phyloP scores from a whole-genome alignment of 2,329 filamentous ascomycete genomes.

The Helotiales sp. region DNA sequence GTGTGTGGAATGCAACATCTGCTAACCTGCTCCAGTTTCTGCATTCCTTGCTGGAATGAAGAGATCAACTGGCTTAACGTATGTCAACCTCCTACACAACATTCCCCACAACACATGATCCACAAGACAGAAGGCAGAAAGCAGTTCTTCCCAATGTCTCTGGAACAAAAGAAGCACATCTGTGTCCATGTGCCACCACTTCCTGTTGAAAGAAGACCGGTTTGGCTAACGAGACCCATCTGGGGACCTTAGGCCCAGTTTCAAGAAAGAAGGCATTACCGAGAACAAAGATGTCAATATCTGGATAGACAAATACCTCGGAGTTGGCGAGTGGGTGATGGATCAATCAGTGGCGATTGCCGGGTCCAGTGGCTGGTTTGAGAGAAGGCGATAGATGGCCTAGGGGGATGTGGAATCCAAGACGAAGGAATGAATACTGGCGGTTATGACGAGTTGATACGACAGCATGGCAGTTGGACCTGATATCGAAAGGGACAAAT shows the following conservation, averaged over 20 bases:
- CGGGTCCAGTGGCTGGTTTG: constrained; percentile 86
- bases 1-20: constrained; percentile 6
- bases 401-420: background rate
- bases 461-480: background rate
- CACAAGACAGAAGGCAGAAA: background rate
- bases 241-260: constrained; percentile 67
- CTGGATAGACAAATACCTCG: constrained; percentile 93
- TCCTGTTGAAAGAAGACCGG: constrained; percentile 16
- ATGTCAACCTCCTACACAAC: constrained; percentile 54
- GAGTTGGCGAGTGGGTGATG: constrained; percentile 97
- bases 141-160: background rate
- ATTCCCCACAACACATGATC: background rate
- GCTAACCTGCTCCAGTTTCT: constrained; percentile 68
- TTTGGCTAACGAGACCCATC: constrained; percentile 52
- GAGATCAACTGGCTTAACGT: constrained; percentile 97
- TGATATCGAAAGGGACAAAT: background rate
- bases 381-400: constrained; percentile 72
- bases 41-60: constrained; percentile 96
- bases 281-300: constrained; percentile 83
- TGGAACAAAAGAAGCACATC: background rate
- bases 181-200: background rate
- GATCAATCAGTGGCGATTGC: constrained; percentile 94
- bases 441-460: background rate
- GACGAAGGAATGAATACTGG: background rate
- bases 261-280: constrained; percentile 84